phyloP scores from a whole-genome alignment of 2,329 filamentous ascomycete species.

The Pyricularia grisea region DNA sequence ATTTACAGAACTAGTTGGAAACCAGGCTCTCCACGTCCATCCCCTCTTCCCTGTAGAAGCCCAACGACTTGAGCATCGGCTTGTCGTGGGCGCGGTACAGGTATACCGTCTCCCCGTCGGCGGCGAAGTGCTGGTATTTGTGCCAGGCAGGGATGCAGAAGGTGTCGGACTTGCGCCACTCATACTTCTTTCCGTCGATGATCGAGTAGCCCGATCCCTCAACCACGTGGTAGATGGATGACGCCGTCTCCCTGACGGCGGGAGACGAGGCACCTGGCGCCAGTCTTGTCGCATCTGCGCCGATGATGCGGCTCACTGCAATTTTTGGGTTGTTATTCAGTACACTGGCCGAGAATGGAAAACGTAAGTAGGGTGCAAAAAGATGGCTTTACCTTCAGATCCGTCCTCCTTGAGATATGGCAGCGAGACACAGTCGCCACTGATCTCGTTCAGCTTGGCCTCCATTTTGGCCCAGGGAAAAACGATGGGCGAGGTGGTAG shows the following conservation, averaged over 20 bases:
- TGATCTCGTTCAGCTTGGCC: conserved; percentile 23
- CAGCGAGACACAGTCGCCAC: conserved; percentile 17
- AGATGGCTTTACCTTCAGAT: conserved; percentile 14
- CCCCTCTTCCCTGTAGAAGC: conserved; percentile 34
- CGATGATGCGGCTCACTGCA: conserved; percentile 33
- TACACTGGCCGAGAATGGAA: background rate
- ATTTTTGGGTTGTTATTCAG: background rate
- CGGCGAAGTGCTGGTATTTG: conserved; percentile 35
- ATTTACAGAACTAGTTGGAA: conserved; percentile 8
- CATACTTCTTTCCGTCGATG: conserved; percentile 25
- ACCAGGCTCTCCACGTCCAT: conserved; percentile 29
- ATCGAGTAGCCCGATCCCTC: conserved; percentile 30
- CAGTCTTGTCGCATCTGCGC: conserved; percentile 35
- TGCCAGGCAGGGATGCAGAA: conserved; percentile 46
- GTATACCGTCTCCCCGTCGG: conserved; percentile 26
- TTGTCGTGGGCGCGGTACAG: conserved; percentile 45
- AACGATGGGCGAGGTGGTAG: conserved; percentile 28
- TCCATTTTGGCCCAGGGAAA: conserved; percentile 40
- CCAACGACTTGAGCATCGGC: conserved; percentile 41
- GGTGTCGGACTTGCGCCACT: conserved; percentile 41
- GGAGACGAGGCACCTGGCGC: conserved; percentile 24
- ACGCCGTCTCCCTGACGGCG: conserved; percentile 35
- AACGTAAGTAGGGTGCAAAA: background rate
- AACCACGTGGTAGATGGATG: conserved; percentile 43
- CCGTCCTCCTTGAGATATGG: conserved; percentile 23